Conservation (phyloP, 208 protist genomes). For the Leptomonas pyrrhocoris region DNA sequence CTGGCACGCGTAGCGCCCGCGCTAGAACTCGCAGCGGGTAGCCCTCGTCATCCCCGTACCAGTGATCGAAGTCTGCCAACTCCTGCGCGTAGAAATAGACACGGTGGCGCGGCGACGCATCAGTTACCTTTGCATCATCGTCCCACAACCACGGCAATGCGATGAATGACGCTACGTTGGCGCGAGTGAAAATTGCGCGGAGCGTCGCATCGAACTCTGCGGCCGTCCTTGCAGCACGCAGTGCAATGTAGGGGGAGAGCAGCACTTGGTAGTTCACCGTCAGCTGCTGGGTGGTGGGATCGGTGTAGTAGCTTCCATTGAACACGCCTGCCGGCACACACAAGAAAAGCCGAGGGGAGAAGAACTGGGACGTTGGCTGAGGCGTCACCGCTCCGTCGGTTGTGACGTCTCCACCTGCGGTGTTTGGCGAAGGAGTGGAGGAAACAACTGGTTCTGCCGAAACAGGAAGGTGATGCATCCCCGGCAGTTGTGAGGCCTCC, state of each 20-base stretch:
- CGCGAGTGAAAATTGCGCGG: constrained; percentile 8
- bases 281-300: background rate
- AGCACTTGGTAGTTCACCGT: constrained; percentile 23
- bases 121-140: background rate
- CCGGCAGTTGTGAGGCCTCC: background rate
- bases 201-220: constrained; percentile 19
- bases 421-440: background rate
- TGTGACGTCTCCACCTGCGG: background rate
- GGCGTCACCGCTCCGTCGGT: background rate
- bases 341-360: constrained; percentile 4
- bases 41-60: constrained; percentile 10
- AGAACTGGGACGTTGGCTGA: background rate
- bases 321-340: constrained; percentile 13
- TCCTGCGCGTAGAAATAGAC: constrained; percentile 8
- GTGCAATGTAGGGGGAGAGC: constrained; percentile 15
- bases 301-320: constrained; percentile 10
- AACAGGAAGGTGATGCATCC: background rate
- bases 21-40: constrained; percentile 19
- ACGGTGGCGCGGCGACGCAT: background rate
- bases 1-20: constrained; percentile 11
- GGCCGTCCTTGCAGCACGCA: constrained; percentile 1
- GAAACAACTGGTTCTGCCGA: background rate
- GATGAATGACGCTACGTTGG: constrained; percentile 25
- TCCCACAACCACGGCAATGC: constrained; percentile 11
- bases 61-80: constrained; percentile 17